Percentiles rank a stretch among this genome's conserved stretches.
These are phyloP conservation scores for Colletotrichum lentis DNA, from an alignment of 2,329 filamentous ascomycete genomes.

Conservation along the genomic window DNA sequence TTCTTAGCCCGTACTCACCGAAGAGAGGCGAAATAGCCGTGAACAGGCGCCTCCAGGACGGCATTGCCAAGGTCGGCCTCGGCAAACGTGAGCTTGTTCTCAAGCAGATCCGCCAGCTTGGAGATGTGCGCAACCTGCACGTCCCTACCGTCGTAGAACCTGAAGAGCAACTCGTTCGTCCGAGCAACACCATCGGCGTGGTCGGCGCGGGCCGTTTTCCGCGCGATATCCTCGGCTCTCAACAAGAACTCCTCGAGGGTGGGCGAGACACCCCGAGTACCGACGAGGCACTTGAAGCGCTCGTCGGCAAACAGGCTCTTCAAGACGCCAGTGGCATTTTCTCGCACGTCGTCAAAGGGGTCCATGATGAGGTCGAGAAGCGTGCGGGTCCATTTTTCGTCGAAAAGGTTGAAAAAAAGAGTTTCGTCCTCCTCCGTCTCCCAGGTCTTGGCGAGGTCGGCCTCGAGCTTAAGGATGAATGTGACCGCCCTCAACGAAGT, in stretches of 20 bases:
- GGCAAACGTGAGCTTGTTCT: conserved; percentile 70
- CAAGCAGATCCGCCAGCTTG: conserved; percentile 67
- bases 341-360: conserved; percentile 91
- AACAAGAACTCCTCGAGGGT: conserved; percentile 58
- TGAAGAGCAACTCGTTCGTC: conserved; percentile 74
- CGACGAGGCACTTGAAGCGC: conserved; percentile 44
- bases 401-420: conserved; percentile 54
- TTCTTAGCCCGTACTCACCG: conserved; percentile 53
- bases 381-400: conserved; percentile 64
- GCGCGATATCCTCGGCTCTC: conserved; percentile 66
- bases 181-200: conserved; percentile 91
- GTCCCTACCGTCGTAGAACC: conserved; percentile 57
- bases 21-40: conserved; percentile 74
- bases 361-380: conserved; percentile 84
- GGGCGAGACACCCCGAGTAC: conserved; percentile 16
- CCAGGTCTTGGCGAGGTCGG: conserved; percentile 60
- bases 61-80: conserved; percentile 72
- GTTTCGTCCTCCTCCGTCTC: conserved; percentile 51
- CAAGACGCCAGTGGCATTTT: conserved; percentile 61
- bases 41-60: conserved; percentile 71
- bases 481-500: conserved; percentile 77
- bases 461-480: conserved; percentile 72
- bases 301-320: conserved; percentile 56
- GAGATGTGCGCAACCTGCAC: conserved; percentile 62
- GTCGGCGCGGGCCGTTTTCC: conserved; percentile 82